Evolutionary conservation across 2,329 filamentous ascomycete genomes (phyloP).

Genomic region (Paracoccidioides lutzii): DNA sequence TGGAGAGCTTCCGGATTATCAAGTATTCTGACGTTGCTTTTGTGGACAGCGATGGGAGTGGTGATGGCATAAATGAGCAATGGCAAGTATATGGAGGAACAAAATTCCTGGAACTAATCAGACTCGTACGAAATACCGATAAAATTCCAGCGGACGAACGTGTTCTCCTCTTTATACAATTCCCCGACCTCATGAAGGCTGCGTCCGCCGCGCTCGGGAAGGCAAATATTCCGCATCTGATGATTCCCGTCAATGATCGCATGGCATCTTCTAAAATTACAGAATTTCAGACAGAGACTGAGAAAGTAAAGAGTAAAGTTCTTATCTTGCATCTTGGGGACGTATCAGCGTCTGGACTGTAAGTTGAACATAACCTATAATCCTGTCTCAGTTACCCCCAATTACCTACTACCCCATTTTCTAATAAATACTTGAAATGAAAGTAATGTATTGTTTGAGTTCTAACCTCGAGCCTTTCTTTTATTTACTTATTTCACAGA

Average conservation of each 20-base stretch:
- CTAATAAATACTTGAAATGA: not conserved
- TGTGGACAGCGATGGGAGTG: not conserved
- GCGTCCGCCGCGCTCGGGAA: constrained; percentile 18
- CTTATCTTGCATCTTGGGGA: constrained; percentile 45
- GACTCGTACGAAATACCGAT: constrained; percentile 27
- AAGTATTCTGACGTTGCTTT: constrained; percentile 11
- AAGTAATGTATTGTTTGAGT: not conserved
- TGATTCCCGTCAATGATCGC: constrained; percentile 24
- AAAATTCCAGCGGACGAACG: constrained; percentile 34
- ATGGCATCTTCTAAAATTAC: constrained; percentile 25
- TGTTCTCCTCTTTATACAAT: constrained; percentile 45
- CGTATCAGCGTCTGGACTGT: constrained; percentile 48
- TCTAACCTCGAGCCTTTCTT: not conserved
- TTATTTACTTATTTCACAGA: constrained; percentile 19
- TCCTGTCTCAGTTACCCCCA: not conserved
- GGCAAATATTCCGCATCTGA: constrained; percentile 21
- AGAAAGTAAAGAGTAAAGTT: constrained; percentile 30
- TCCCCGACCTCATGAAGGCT: constrained; percentile 32
- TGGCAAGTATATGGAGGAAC: constrained; percentile 26
- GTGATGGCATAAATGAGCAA: constrained; percentile 6
- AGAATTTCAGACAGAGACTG: constrained; percentile 29
- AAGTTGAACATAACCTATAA: constrained; percentile 21
- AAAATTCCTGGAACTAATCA: constrained; percentile 37
- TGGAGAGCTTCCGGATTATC: constrained; percentile 30
- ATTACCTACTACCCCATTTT: not conserved